phyloP scores from a whole-genome alignment of 768 basidiomycete species.

The Russula foetens region DNA sequence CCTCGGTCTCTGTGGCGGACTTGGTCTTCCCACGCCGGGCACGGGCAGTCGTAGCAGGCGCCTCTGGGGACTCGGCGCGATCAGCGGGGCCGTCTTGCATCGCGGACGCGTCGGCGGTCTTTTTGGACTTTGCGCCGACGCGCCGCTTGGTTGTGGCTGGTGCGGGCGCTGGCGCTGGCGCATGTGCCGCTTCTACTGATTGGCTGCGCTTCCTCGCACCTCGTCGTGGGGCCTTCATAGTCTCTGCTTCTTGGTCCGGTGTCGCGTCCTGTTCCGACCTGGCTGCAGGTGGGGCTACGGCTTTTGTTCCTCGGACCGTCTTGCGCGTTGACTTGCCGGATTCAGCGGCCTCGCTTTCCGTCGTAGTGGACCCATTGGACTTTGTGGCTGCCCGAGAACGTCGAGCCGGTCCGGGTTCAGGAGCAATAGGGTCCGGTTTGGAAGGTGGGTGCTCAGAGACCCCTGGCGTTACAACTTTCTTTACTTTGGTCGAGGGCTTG shows the following conservation, averaged over 20 bases:
- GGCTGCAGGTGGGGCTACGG: constrained; percentile 4
- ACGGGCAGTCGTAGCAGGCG: not conserved
- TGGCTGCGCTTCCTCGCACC: constrained; percentile 13
- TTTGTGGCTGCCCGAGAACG: constrained; percentile 24
- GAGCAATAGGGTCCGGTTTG: not conserved
- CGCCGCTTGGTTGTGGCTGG: constrained; percentile 15
- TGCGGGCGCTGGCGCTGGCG: not conserved
- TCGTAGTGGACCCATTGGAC: constrained; percentile 11
- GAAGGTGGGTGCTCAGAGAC: constrained; percentile 6
- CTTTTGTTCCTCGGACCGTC: constrained; percentile 7
- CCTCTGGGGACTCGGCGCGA: constrained; percentile 11
- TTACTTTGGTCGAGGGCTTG: not conserved
- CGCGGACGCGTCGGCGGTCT: constrained; percentile 6
- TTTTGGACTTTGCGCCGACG: constrained; percentile 20
- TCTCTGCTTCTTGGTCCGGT: constrained; percentile 3
- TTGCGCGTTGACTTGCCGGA: constrained; percentile 9
- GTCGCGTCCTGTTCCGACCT: constrained; percentile 12
- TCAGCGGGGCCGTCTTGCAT: constrained; percentile 14
- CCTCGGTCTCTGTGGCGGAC: not conserved
- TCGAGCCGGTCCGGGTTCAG: constrained; percentile 14
- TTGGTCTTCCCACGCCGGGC: constrained; percentile 13
- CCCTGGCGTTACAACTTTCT: constrained; percentile 6
- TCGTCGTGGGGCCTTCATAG: constrained; percentile 14
- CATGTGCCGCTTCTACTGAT: constrained; percentile 12
- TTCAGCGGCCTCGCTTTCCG: constrained; percentile 13